These are phyloP conservation scores for Croton setiger DNA, from an alignment of 441 rosid genomes.

Conservation along the genomic window DNA sequence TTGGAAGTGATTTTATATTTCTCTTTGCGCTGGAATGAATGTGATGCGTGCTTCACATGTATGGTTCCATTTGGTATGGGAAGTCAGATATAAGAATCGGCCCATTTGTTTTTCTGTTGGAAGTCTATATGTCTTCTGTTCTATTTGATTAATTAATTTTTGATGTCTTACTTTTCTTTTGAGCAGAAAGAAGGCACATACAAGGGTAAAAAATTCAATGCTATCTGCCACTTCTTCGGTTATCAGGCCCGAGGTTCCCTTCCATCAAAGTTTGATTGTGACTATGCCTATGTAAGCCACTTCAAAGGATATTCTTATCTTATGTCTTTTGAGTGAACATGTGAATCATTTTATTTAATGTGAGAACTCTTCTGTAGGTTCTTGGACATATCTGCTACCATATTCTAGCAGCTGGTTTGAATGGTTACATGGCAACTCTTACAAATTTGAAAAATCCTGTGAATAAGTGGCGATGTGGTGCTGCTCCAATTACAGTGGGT, in stretches of 20 bases:
- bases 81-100: background rate
- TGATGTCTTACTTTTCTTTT: conserved; percentile 19
- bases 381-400: conserved; percentile 98
- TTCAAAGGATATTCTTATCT: conserved; percentile 3
- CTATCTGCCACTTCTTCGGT: conserved; percentile 97
- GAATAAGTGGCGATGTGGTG: conserved; percentile 97
- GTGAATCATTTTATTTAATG: conserved; percentile 11
- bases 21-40: background rate
- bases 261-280: conserved; percentile 96
- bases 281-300: conserved; percentile 86
- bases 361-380: conserved; percentile 44
- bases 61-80: background rate
- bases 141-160: conserved; percentile 1
- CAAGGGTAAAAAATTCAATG: conserved; percentile 95
- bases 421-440: conserved; percentile 97
- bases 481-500: conserved; percentile 88
- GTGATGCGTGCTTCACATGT: background rate
- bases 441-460: conserved; percentile 88
- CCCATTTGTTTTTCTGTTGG: background rate
- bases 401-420: conserved; percentile 90
- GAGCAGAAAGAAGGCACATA: conserved; percentile 91
- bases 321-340: background rate
- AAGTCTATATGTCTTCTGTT: background rate
- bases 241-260: conserved; percentile 99
- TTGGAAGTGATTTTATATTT: background rate